Conservation (phyloP, 192 early-diverging fungal species). For the Chytriomyces sp. region DNA sequence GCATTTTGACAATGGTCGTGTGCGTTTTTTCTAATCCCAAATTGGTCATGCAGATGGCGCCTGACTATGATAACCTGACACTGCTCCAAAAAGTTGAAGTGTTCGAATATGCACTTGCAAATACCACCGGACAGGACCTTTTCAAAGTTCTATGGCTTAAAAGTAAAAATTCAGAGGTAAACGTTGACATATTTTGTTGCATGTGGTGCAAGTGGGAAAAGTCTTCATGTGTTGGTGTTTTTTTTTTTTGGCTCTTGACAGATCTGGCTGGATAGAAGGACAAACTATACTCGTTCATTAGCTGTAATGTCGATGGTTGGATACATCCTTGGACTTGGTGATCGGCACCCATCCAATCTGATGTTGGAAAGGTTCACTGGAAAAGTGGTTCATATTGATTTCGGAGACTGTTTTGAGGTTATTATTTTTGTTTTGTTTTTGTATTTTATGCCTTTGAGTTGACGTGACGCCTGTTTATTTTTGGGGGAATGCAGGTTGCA, state of each 20-base stretch:
- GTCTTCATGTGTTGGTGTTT: neutral
- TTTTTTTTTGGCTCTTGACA: constrained; percentile 24
- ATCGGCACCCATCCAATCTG: constrained; percentile 95
- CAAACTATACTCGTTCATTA: constrained; percentile 92
- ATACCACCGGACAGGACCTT: constrained; percentile 89
- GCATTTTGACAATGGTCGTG: constrained; percentile 19
- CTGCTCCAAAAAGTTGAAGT: constrained; percentile 91
- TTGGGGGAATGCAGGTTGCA: constrained; percentile 67
- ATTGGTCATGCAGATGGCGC: constrained; percentile 70
- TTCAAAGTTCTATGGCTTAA: constrained; percentile 93
- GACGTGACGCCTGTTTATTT: neutral
- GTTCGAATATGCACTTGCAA: constrained; percentile 90
- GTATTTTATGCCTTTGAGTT: neutral
- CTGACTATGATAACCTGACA: constrained; percentile 87
- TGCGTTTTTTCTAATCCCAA: constrained; percentile 21
- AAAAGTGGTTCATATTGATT: constrained; percentile 97
- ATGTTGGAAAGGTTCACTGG: constrained; percentile 88
- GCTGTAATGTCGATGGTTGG: constrained; percentile 99
- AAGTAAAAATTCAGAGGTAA: constrained; percentile 88
- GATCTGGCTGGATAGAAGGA: constrained; percentile 92
- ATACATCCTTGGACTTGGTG: constrained; percentile 96
- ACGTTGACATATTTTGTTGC: constrained; percentile 10
- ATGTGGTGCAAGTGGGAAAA: neutral
- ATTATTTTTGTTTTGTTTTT: constrained; percentile 21
- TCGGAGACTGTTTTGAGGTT: constrained; percentile 97